A percentile compares a stretch with the other conserved stretches of the same genome.
These are phyloP conservation scores for Pseudopyrenochaeta lycopersici DNA, from an alignment of 2,329 filamentous ascomycete genomes.

Conservation along the genomic window DNA sequence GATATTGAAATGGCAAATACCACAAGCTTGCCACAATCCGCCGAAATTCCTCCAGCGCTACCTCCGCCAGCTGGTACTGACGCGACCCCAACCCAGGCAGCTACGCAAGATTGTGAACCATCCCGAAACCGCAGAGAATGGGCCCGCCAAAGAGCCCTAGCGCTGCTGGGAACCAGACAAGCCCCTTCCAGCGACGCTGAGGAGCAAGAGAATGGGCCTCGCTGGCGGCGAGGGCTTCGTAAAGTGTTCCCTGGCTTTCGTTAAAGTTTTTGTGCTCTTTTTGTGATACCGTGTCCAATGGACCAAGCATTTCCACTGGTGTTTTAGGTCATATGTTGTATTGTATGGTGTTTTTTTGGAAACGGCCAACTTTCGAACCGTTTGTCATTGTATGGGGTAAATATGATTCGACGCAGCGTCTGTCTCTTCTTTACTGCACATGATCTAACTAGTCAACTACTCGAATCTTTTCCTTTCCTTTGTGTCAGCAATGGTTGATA, in stretches of 20 bases:
- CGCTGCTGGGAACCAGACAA: slow-evolving; percentile 50
- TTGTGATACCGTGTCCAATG: slow-evolving; percentile 6
- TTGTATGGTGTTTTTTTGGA: not conserved
- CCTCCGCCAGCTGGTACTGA: not conserved
- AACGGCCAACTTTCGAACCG: not conserved
- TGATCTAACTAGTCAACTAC: not conserved
- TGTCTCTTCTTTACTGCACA: not conserved
- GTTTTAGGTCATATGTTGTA: not conserved
- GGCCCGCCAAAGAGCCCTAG: slow-evolving; percentile 56
- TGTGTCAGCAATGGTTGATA: no score
- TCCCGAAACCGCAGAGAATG: slow-evolving; percentile 52
- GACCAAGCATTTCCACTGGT: not conserved
- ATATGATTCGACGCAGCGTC: not conserved
- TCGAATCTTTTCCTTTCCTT: no score
- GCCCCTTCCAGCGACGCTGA: slow-evolving; percentile 32
- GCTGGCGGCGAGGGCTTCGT: slow-evolving; percentile 40
- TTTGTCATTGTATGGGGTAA: not conserved
- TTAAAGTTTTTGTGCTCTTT: slow-evolving; percentile 12
- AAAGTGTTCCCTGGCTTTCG: slow-evolving; percentile 47
- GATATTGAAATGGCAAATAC: slow-evolving; percentile 44
- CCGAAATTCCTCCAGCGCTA: not conserved
- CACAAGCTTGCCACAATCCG: slow-evolving; percentile 1
- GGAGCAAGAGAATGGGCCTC: slow-evolving; percentile 26
- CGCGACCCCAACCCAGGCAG: slow-evolving; percentile 5
- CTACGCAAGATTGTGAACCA: slow-evolving; percentile 18